These are phyloP conservation scores for Monosporascus sp. DNA, from an alignment of 2,329 filamentous ascomycete species.

Conservation along the genomic window DNA sequence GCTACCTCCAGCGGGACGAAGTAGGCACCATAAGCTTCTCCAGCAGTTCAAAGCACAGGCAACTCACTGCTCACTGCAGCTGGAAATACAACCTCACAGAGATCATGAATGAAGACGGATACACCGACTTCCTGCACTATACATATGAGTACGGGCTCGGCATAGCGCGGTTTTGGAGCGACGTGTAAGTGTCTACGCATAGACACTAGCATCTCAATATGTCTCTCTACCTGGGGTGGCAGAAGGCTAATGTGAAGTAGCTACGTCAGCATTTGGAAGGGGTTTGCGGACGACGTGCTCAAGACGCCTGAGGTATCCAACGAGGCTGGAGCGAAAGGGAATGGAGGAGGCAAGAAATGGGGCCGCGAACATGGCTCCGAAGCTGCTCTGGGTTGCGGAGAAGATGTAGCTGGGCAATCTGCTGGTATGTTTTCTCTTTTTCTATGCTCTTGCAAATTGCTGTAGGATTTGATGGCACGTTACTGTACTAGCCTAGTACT, in stretches of 20 bases:
- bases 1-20: slow-evolving; percentile 13
- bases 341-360: not conserved
- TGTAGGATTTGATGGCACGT: no score
- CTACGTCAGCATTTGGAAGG: not conserved
- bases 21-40: slow-evolving; percentile 1
- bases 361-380: not conserved
- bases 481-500: no score
- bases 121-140: slow-evolving; percentile 1
- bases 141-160: slow-evolving; percentile 5
- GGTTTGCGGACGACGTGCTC: not conserved
- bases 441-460: no score
- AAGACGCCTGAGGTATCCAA: not conserved
- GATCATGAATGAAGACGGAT: slow-evolving; percentile 6
- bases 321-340: not conserved
- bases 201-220: not conserved
- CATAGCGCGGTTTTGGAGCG: slow-evolving; percentile 7
- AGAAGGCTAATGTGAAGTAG: not conserved
- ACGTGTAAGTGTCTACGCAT: slow-evolving; percentile 4
- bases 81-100: not conserved
- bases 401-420: no score
- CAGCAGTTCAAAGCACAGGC: no score
- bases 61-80: no score
- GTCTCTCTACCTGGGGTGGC: not conserved
- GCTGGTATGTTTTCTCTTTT: no score
- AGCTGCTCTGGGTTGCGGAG: no score